phyloP scores from a whole-genome alignment of 495 filamentous ascomycete genomes.

The Penicillium roqueforti region DNA sequence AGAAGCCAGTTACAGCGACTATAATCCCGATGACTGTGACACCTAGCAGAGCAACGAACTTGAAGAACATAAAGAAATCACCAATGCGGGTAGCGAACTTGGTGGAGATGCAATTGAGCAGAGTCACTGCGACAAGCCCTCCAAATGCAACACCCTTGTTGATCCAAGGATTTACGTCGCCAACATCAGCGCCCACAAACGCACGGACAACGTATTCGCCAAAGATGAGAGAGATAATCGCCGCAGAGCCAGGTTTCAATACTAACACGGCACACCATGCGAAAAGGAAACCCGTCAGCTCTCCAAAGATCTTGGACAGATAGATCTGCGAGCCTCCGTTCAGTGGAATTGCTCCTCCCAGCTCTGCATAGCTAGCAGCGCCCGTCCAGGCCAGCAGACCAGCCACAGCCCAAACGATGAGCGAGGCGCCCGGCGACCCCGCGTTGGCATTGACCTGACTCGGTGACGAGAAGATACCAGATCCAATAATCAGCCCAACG shows the following conservation, averaged over 20 bases:
- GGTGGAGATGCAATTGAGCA: constrained; percentile 87
- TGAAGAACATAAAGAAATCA: constrained; percentile 93
- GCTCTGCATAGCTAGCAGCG: constrained; percentile 90
- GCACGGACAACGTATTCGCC: constrained; percentile 93
- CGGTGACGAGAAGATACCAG: constrained; percentile 92
- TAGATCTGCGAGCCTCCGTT: constrained; percentile 95
- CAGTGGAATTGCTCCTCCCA: constrained; percentile 91
- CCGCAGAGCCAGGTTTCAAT: constrained; percentile 85
- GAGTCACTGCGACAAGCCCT: constrained; percentile 70
- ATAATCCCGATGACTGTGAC: constrained; percentile 87
- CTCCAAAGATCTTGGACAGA: constrained; percentile 91
- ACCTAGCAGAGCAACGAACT: constrained; percentile 83
- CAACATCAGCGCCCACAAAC: constrained; percentile 72
- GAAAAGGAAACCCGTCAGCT: constrained; percentile 86
- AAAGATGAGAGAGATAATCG: constrained; percentile 96
- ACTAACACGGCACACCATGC: constrained; percentile 95
- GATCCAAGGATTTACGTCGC: constrained; percentile 74
- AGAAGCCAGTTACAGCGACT: constrained; percentile 80
- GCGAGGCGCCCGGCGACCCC: constrained; percentile 84
- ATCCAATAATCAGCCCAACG: constrained; percentile 92
- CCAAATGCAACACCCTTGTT: constrained; percentile 83
- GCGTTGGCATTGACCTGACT: constrained; percentile 90
- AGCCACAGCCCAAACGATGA: constrained; percentile 87
- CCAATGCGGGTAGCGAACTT: constrained; percentile 78
- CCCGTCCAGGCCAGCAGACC: constrained; percentile 94